Conservation (phyloP, 257 asterid species). For the Thymus quinquecostatus region DNA sequence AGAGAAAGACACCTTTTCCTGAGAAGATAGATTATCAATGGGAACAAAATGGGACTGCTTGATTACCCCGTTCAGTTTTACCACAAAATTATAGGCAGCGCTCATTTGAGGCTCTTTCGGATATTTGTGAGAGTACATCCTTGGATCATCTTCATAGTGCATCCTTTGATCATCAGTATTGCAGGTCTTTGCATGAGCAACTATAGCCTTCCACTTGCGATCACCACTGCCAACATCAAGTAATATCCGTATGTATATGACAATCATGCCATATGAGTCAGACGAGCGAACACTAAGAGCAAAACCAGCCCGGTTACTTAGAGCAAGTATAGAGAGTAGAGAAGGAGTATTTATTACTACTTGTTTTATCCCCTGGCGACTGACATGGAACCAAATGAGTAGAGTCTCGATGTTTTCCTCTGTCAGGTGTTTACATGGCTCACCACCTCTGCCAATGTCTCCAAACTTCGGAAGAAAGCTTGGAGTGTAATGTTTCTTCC, state of each 20-base stretch:
- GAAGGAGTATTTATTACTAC: slow-evolving; percentile 26
- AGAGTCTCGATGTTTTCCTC: no score
- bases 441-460: no score
- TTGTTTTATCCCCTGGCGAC: slow-evolving; percentile 35
- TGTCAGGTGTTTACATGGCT: no score
- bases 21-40: slow-evolving; percentile 12
- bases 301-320: no score
- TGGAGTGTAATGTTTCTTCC: slow-evolving; percentile 32
- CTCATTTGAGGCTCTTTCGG: slow-evolving; percentile 16
- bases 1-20: slow-evolving; percentile 32
- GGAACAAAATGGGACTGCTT: slow-evolving; percentile 34
- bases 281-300: background rate
- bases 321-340: background rate
- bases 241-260: slow-evolving; percentile 36
- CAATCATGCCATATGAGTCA: background rate
- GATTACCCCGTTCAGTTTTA: slow-evolving; percentile 40
- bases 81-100: slow-evolving; percentile 40
- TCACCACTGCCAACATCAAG: background rate
- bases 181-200: slow-evolving; percentile 53
- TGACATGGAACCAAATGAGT: background rate
- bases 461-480: slow-evolving; percentile 26
- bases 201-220: slow-evolving; percentile 36
- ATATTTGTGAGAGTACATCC: slow-evolving; percentile 26
- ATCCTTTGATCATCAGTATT: background rate
- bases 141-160: slow-evolving; percentile 25